phyloP scores from a whole-genome alignment of 2,329 filamentous ascomycete genomes.

The Trichoderma sp. region DNA sequence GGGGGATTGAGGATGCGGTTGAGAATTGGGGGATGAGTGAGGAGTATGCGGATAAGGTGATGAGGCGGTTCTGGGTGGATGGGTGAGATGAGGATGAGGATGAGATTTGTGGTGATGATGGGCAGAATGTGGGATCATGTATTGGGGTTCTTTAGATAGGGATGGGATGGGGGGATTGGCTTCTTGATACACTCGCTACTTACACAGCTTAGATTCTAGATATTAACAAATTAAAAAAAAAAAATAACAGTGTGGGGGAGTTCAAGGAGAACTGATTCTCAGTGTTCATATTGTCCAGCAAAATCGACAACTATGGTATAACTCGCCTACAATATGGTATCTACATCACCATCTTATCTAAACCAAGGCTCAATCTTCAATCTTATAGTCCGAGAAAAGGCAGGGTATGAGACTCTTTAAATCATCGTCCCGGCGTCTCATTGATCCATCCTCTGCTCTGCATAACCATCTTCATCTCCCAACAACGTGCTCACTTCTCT shows the following conservation, averaged over 20 bases:
- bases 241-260: neutral
- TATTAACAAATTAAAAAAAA: neutral
- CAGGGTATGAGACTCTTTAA: neutral
- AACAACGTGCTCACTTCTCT: neutral
- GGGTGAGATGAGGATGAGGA: neutral
- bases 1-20: slow-evolving; percentile 58
- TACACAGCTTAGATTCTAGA: neutral
- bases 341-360: neutral
- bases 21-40: slow-evolving; percentile 51
- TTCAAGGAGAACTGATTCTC: neutral
- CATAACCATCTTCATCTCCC: neutral
- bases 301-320: neutral
- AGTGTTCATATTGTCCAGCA: neutral
- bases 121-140: neutral
- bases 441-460: no score
- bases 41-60: slow-evolving; percentile 51
- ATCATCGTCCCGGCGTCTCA: neutral
- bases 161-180: neutral
- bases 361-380: neutral
- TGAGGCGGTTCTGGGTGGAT: slow-evolving; percentile 46
- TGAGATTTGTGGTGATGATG: neutral
- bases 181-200: neutral
- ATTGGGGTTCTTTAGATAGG: neutral
- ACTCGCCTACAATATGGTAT: neutral
- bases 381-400: neutral